Evolutionary conservation across 106 monocot species (phyloP).

Genomic region (Agapanthus africanus): DNA sequence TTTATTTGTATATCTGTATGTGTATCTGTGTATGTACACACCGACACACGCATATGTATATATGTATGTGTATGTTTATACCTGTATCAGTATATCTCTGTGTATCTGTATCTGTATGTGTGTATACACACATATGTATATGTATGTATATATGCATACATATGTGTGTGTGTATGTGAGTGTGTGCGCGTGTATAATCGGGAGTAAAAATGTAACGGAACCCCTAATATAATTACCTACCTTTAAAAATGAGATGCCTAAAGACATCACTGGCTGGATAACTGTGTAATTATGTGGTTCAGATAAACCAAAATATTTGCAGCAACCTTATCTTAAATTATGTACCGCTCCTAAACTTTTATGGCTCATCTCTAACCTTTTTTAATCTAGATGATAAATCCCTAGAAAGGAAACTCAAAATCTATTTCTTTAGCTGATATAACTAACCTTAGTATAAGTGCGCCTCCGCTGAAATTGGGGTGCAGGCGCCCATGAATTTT

Average conservation of each 20-base stretch:
- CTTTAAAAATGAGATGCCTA: neutral
- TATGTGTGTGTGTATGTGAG: too few species aligned
- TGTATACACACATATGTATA: too few species aligned
- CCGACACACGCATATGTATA: too few species aligned
- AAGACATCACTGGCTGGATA: neutral
- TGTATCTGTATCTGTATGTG: too few species aligned
- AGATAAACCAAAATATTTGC: neutral
- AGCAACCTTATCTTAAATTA: neutral
- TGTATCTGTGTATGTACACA: too few species aligned
- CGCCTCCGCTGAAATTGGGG: slow-evolving; percentile 54
- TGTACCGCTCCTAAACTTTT: neutral
- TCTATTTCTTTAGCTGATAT: neutral
- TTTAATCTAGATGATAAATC: neutral
- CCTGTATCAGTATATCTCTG: too few species aligned
- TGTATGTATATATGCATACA: too few species aligned
- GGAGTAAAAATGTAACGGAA: too few species aligned
- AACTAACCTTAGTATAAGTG: slow-evolving; percentile 85
- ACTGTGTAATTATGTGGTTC: neutral
- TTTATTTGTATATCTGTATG: too few species aligned
- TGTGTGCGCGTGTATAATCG: too few species aligned
- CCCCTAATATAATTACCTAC: neutral
- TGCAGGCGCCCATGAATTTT: slow-evolving; percentile 59
- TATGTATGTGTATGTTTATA: too few species aligned
- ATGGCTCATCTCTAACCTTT: neutral
- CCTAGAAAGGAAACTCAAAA: neutral